phyloP scores from a whole-genome alignment of 495 filamentous ascomycete species.

The Extremus antarcticus region DNA sequence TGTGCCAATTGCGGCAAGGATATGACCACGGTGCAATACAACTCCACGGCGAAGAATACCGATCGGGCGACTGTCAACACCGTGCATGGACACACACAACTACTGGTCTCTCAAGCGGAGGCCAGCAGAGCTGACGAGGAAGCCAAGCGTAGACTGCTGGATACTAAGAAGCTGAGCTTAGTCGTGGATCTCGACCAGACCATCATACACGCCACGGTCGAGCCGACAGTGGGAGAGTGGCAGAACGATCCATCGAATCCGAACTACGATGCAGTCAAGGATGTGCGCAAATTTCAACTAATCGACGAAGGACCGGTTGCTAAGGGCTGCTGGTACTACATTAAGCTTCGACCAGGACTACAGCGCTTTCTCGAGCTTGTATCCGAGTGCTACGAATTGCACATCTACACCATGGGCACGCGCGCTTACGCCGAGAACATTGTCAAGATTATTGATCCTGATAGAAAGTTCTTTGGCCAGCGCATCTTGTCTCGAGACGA shows the following conservation, averaged over 20 bases:
- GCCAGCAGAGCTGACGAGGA: conserved; percentile 75
- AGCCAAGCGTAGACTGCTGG: conserved; percentile 69
- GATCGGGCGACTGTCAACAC: conserved; percentile 85
- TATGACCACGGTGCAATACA: conserved; percentile 71
- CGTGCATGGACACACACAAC: conserved; percentile 74
- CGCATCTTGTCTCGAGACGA: conserved; percentile 93
- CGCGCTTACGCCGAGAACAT: conserved; percentile 87
- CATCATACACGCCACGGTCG: conserved; percentile 95
- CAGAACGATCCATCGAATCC: conserved; percentile 76
- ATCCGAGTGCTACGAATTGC: conserved; percentile 77
- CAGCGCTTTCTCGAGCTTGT: conserved; percentile 71
- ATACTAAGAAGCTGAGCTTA: conserved; percentile 70
- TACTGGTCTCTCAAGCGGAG: conserved; percentile 54
- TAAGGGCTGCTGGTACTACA: conserved; percentile 83
- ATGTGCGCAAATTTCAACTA: conserved; percentile 78
- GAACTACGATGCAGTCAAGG: conserved; percentile 82
- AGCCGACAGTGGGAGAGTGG: conserved; percentile 94
- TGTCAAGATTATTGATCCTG: conserved; percentile 84
- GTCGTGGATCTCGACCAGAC: conserved; percentile 98
- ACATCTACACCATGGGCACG: conserved; percentile 99
- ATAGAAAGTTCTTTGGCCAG: conserved; percentile 81
- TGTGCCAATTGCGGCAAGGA: conserved; percentile 92
- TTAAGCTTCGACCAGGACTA: conserved; percentile 92
- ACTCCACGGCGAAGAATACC: conserved; percentile 48
- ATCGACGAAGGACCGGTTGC: conserved; percentile 68